Conservation (phyloP, 352 stramenopile species). For the Peronospora tabacina region DNA sequence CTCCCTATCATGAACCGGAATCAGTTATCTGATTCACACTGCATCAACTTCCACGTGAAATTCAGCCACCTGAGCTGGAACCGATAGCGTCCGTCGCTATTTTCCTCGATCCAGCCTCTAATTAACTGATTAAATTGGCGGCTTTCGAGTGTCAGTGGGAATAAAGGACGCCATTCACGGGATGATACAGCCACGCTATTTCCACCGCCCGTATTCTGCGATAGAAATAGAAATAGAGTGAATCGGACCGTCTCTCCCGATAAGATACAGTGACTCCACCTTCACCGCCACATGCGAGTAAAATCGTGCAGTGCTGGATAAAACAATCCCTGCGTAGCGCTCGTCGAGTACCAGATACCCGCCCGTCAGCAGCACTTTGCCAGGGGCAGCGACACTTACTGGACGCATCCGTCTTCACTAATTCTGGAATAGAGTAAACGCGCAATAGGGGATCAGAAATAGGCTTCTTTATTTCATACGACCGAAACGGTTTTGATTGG, state of each 20-base stretch:
- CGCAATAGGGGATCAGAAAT: too few species aligned
- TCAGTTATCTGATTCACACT: background rate
- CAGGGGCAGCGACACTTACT: slow-evolving; percentile 85
- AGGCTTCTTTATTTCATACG: too few species aligned
- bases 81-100: slow-evolving; percentile 12
- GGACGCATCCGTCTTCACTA: background rate
- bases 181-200: background rate
- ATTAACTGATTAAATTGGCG: slow-evolving; percentile 85
- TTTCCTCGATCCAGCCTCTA: slow-evolving; percentile 27
- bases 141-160: slow-evolving; percentile 68
- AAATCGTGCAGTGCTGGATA: slow-evolving; percentile 90
- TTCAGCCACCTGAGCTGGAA: slow-evolving; percentile 30
- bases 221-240: slow-evolving; percentile 6
- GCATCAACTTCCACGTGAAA: background rate
- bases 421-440: background rate
- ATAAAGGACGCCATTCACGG: slow-evolving; percentile 13
- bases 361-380: slow-evolving; percentile 94
- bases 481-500: slow-evolving; percentile 6
- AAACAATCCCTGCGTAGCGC: slow-evolving; percentile 83
- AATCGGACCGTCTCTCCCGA: background rate
- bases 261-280: too few species aligned
- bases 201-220: background rate
- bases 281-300: slow-evolving; percentile 66
- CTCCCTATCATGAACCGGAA: slow-evolving; percentile 15
- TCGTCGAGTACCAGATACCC: slow-evolving; percentile 94